Evolutionary conservation across 2,329 filamentous ascomycete genomes (phyloP).

Genomic region (Aspergillus proliferans): DNA sequence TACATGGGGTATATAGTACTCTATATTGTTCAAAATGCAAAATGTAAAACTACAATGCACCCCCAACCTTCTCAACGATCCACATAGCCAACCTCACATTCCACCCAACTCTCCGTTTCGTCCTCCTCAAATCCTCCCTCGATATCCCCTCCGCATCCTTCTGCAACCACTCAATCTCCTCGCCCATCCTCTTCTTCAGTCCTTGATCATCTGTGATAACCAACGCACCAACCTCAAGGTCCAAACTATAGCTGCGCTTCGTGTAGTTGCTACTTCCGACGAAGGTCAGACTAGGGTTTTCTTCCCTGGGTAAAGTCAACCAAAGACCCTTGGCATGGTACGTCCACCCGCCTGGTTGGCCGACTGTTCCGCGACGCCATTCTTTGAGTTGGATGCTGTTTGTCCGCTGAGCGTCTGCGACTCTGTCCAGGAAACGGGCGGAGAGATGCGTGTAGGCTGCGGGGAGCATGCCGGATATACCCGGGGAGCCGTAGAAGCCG

Average conservation of each 20-base stretch:
- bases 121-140: slow-evolving; percentile 70
- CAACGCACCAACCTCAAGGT: slow-evolving; percentile 82
- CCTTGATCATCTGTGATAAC: slow-evolving; percentile 72
- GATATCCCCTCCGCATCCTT: slow-evolving; percentile 64
- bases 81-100: slow-evolving; percentile 88
- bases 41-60: slow-evolving; percentile 58
- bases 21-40: background rate
- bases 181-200: slow-evolving; percentile 65
- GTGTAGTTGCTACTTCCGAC: slow-evolving; percentile 96
- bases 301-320: slow-evolving; percentile 60
- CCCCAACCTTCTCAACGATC: slow-evolving; percentile 80
- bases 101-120: slow-evolving; percentile 76
- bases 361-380: slow-evolving; percentile 78
- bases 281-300: slow-evolving; percentile 68
- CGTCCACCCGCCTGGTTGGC: slow-evolving; percentile 80
- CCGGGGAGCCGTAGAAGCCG: slow-evolving; percentile 84
- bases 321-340: slow-evolving; percentile 97
- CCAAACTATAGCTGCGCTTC: slow-evolving; percentile 82
- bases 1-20: background rate
- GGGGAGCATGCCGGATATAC: slow-evolving; percentile 83
- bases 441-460: slow-evolving; percentile 88
- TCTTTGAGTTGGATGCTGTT: slow-evolving; percentile 69
- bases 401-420: slow-evolving; percentile 47
- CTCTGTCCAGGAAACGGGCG: slow-evolving; percentile 66
- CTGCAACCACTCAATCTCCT: slow-evolving; percentile 75